A percentile compares a stretch with the other conserved stretches of the same genome.
phyloP scores from a whole-genome alignment of 2,329 filamentous ascomycete genomes.

The Xylaria multiplex region DNA sequence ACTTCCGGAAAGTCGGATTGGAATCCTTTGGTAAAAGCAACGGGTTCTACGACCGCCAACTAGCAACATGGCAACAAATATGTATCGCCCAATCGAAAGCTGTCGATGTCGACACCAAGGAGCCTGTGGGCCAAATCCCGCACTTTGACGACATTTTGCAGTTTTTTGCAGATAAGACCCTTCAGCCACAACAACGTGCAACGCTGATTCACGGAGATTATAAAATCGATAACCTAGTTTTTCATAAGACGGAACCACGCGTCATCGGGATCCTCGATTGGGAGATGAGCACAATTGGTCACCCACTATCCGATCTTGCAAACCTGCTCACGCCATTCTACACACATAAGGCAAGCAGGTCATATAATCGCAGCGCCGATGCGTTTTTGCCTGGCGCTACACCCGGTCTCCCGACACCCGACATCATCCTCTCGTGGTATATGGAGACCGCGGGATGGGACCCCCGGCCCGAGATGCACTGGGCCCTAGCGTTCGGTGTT shows the following conservation, averaged over 20 bases:
- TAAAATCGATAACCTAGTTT: constrained; percentile 92
- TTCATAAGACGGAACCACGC: constrained; percentile 85
- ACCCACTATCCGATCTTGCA: constrained; percentile 88
- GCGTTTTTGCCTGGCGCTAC: constrained; percentile 43
- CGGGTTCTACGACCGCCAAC: constrained; percentile 87
- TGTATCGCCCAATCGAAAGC: constrained; percentile 79
- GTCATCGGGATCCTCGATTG: constrained; percentile 96
- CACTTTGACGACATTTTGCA: constrained; percentile 81
- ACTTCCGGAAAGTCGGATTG: constrained; percentile 73
- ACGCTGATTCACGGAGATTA: constrained; percentile 94
- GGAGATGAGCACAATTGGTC: constrained; percentile 99
- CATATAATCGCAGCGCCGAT: constrained; percentile 23
- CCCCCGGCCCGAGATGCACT: constrained; percentile 62
- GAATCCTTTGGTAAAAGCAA: constrained; percentile 75
- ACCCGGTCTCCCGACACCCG: constrained; percentile 62
- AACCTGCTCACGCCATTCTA: constrained; percentile 66
- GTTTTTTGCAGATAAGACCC: constrained; percentile 77
- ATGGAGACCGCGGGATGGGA: constrained; percentile 71
- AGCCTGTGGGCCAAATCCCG: constrained; percentile 82
- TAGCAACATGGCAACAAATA: constrained; percentile 82
- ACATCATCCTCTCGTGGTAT: constrained; percentile 74
- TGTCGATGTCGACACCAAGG: constrained; percentile 78
- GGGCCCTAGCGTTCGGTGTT: constrained; percentile 69
- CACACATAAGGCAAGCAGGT: constrained; percentile 39
- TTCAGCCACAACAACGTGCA: constrained; percentile 79